Evolutionary conservation across 148 eudicot genomes (phyloP).

Genomic region (Agrostemma githago): DNA sequence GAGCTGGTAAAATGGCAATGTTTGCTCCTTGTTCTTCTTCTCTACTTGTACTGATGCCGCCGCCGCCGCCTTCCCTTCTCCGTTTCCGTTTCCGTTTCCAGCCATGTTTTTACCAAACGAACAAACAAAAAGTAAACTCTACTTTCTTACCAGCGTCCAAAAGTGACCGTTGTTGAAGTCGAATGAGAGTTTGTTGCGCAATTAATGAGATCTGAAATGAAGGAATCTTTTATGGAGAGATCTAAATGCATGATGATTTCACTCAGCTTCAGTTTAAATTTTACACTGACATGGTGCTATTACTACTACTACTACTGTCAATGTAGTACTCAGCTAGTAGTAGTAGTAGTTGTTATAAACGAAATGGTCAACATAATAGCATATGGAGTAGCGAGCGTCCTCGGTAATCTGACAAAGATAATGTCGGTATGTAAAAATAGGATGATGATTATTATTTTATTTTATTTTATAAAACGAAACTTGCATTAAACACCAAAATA

Average conservation of each 20-base stretch:
- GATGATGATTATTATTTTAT: neutral
- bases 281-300: neutral
- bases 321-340: neutral
- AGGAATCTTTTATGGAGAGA: constrained; percentile 10
- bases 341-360: neutral
- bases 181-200: neutral
- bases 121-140: neutral
- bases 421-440: neutral
- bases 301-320: neutral
- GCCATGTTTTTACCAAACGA: constrained; percentile 28
- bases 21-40: constrained; percentile 79
- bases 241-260: constrained; percentile 6
- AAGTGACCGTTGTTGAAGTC: constrained; percentile 20
- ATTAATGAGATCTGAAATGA: constrained; percentile 21
- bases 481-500: too few species aligned
- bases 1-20: constrained; percentile 71
- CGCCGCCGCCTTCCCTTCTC: constrained; percentile 54
- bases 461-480: too few species aligned
- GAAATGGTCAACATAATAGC: neutral
- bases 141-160: neutral
- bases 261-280: neutral
- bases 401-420: constrained; percentile 1
- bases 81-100: constrained; percentile 12
- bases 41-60: constrained; percentile 62
- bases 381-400: constrained; percentile 4